Evolutionary conservation across 2,329 filamentous ascomycete genomes (phyloP).

Genomic region (Claviceps arundinis): DNA sequence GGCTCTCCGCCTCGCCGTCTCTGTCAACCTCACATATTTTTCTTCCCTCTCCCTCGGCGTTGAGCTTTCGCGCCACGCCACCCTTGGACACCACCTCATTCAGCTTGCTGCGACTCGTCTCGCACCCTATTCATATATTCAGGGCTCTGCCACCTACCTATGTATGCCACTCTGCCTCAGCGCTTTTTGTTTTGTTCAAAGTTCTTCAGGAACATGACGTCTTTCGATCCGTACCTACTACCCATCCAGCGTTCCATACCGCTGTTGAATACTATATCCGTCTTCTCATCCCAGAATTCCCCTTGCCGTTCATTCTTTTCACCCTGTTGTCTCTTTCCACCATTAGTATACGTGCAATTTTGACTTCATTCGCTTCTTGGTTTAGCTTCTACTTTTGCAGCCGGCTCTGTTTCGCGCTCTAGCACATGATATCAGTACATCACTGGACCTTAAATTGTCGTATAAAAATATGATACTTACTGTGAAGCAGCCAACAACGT

Average conservation of each 20-base stretch:
- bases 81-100: conserved; percentile 14
- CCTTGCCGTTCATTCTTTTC: not conserved
- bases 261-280: not conserved
- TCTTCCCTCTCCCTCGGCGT: not conserved
- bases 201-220: not conserved
- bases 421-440: conserved; percentile 16
- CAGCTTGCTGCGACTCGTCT: conserved; percentile 16
- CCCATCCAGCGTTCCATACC: not conserved
- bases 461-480: conserved; percentile 43
- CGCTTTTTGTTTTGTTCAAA: conserved; percentile 9
- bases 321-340: not conserved
- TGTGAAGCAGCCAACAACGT: conserved; percentile 44
- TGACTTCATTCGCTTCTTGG: not conserved
- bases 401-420: not conserved
- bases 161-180: conserved; percentile 12
- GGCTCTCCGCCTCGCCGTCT: not conserved
- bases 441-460: conserved; percentile 12
- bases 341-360: not conserved
- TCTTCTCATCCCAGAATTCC: not conserved
- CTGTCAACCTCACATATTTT: not conserved
- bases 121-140: not conserved
- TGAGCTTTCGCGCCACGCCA: not conserved
- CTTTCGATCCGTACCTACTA: not conserved
- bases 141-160: conserved; percentile 9
- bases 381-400: not conserved